phyloP scores from a whole-genome alignment of 306 rosid genomes.

The Malus sylvestris region DNA sequence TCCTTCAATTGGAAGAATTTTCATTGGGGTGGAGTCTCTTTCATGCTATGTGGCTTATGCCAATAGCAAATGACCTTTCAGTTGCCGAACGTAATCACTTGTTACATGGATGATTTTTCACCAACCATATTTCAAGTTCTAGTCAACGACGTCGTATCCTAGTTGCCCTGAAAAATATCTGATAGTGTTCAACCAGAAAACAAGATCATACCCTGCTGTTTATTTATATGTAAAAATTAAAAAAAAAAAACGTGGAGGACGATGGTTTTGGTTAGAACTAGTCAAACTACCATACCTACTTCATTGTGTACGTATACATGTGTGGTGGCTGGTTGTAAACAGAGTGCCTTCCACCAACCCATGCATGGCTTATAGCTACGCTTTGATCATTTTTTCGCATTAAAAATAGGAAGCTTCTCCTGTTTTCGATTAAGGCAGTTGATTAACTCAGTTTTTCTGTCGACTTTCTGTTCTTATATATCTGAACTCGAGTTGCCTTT shows the following conservation, averaged over 20 bases:
- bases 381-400: neutral
- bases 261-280: neutral
- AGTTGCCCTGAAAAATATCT: neutral
- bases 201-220: too few species aligned
- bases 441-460: too few species aligned
- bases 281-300: neutral
- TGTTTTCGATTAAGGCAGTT: too few species aligned
- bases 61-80: neutral
- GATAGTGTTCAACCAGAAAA: neutral
- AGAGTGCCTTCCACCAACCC: neutral
- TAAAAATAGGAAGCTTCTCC: too few species aligned
- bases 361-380: neutral
- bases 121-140: neutral
- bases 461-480: too few species aligned
- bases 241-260: too few species aligned
- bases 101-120: too few species aligned
- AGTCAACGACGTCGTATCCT: neutral
- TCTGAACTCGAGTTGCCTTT: too few species aligned
- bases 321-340: neutral
- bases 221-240: neutral
- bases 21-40: neutral
- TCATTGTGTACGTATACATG: neutral
- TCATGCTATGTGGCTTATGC: neutral
- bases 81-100: too few species aligned
- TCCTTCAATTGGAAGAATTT: neutral